Base-by-base conservation (phyloP, 176 grass and related monocot species). In the Bromus sterilis region DNA sequence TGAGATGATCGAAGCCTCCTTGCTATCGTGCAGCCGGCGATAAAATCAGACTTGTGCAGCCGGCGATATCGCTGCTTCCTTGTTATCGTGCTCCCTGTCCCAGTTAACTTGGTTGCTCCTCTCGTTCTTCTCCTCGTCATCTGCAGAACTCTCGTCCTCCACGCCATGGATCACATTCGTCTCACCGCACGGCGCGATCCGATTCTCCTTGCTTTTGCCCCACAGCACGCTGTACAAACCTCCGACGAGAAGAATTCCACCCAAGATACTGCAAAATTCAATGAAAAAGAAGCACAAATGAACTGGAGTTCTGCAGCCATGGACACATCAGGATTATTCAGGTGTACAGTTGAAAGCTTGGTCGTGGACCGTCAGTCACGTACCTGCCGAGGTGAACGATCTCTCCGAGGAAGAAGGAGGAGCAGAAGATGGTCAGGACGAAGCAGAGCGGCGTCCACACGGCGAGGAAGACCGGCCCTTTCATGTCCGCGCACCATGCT, bases 171-270 rank as follows among this genome's bases (percentile, higher is more conserved):
- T 31, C 10, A 11, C 9, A 13, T 70, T 62, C 15, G 31, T 1
- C 20, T 74, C 32, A 14, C 18, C 24, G 4, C 58, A 74, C 12
- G 68, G 34, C 6, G 2, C 26, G 5, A n/a, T 44, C 23, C 30
- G 31, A 12, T 11, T 33, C 39, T 83, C 89, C 66, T 82, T 78
- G 74, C 84, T 83, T 63, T 94, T 91, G 4, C 86, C 92, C 92
- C 92, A 91, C 11, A 94, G 44, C 20, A 94, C 86, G 42, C 83
- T 89, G 65, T 91, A 94, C 32, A 94, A 86, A 11, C 92, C 92
- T 28, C 82, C 75, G 39, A 91, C 82, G 1, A 90, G 87, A 71
- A 94, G 60, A 29, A 87, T 29, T 36, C 89, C 92, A 30, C 92
- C 92, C 1, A 91, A 6, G 66, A 94, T 66, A 70, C 92, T 94